A percentile compares a stretch with the other conserved stretches of the same genome.
Evolutionary conservation across 176 grass and related monocot genomes (phyloP).

Genomic region (Olyra latifolia): DNA sequence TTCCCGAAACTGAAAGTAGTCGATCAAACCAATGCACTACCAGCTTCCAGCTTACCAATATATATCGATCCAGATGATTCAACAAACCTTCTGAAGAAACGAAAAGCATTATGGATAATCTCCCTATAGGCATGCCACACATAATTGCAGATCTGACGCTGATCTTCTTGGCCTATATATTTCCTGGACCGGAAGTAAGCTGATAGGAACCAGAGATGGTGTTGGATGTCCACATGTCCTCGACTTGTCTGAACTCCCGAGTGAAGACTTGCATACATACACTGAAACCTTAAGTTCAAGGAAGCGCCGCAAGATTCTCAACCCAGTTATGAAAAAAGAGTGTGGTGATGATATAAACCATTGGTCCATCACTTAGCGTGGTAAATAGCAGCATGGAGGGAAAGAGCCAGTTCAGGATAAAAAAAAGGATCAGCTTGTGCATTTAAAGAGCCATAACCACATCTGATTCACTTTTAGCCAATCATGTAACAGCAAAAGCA

Average conservation of each 20-base stretch:
- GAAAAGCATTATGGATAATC: neutral
- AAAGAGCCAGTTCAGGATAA: neutral
- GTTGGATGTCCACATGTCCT: neutral
- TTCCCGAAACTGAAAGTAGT: neutral
- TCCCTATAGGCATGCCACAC: neutral
- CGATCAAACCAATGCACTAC: neutral
- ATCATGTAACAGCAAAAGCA: neutral
- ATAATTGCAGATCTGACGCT: neutral
- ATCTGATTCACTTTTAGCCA: neutral
- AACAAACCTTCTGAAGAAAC: neutral
- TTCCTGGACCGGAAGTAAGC: conserved; percentile 21
- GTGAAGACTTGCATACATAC: neutral
- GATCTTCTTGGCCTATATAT: neutral
- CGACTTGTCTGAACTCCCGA: neutral
- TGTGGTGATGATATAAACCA: neutral
- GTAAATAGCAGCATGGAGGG: neutral
- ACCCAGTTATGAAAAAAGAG: neutral
- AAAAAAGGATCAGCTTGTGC: neutral
- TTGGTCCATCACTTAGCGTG: neutral
- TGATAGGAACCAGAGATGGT: neutral
- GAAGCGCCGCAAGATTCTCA: neutral
- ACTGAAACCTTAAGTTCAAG: neutral
- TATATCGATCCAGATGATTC: neutral
- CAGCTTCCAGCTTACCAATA: neutral
- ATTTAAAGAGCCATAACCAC: neutral